phyloP scores from a whole-genome alignment of 2,329 filamentous ascomycete species.

The Colletotrichum sp. region DNA sequence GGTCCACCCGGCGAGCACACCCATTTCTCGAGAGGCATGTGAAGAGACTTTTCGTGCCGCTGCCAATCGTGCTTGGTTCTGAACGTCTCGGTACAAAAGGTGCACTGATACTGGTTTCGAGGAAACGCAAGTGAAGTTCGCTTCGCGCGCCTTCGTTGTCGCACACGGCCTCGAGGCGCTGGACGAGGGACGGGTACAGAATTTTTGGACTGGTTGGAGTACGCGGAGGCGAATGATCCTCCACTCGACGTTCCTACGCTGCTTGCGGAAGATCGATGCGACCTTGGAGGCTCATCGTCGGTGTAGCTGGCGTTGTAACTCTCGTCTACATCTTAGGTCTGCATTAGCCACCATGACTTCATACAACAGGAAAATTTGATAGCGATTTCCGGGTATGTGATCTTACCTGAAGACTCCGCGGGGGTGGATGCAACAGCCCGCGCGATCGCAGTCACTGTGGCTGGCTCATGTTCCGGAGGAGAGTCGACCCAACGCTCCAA shows the following conservation, averaged over 20 bases:
- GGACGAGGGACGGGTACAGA: neutral
- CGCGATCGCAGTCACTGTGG: conserved; percentile 25
- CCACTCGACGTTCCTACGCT: conserved; percentile 22
- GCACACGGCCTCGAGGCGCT: conserved; percentile 15
- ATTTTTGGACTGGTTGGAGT: conserved; percentile 1
- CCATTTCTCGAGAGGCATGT: conserved; percentile 51
- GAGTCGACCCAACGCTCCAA: conserved; percentile 21
- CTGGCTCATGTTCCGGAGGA: conserved; percentile 27
- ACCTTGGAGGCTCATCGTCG: neutral
- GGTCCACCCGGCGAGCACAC: conserved; percentile 33
- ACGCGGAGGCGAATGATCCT: conserved; percentile 13
- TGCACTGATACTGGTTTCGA: conserved; percentile 38
- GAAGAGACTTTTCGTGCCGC: conserved; percentile 55
- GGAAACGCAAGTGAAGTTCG: conserved; percentile 1
- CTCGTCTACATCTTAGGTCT: neutral
- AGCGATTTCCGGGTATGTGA: neutral
- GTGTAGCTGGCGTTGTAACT: neutral
- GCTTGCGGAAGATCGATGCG: conserved; percentile 23
- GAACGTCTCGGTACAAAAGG: conserved; percentile 51
- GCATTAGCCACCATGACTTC: neutral
- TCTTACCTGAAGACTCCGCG: neutral
- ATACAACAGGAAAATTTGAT: fast-evolving
- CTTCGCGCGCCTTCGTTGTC: neutral
- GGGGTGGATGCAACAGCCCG: conserved; percentile 21
- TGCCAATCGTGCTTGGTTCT: conserved; percentile 50